These are phyloP conservation scores for Aphanoascus verrucosus DNA, from an alignment of 2,329 filamentous ascomycete genomes.

Conservation along the genomic window DNA sequence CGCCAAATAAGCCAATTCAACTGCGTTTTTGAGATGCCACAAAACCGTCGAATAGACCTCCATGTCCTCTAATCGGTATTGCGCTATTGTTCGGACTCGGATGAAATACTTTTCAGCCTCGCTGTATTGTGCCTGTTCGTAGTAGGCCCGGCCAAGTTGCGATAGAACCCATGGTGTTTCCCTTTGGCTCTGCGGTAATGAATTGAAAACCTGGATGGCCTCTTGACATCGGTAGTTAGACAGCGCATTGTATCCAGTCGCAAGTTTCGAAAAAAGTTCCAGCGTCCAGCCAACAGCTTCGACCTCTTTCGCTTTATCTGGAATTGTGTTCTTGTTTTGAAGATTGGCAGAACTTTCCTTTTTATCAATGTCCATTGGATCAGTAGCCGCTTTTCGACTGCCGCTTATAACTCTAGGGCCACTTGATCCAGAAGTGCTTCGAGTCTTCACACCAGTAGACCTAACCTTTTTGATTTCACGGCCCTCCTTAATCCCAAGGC, in stretches of 20 bases:
- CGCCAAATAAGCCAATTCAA: slow-evolving; percentile 80
- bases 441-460: slow-evolving; percentile 60
- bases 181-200: slow-evolving; percentile 61
- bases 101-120: slow-evolving; percentile 82
- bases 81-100: slow-evolving; percentile 65
- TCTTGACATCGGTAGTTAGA: slow-evolving; percentile 69
- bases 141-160: slow-evolving; percentile 80
- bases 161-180: slow-evolving; percentile 90
- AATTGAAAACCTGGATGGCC: slow-evolving; percentile 61
- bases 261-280: slow-evolving; percentile 71
- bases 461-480: slow-evolving; percentile 77
- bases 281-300: slow-evolving; percentile 68
- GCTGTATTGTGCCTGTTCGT: slow-evolving; percentile 75
- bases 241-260: slow-evolving; percentile 65
- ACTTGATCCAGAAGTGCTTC: slow-evolving; percentile 53
- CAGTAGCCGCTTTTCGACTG: slow-evolving; percentile 66
- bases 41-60: slow-evolving; percentile 96
- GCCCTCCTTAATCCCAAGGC: slow-evolving; percentile 50
- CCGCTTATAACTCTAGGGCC: slow-evolving; percentile 83
- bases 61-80: slow-evolving; percentile 83
- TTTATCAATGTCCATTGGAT: slow-evolving; percentile 57
- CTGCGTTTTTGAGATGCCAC: slow-evolving; percentile 93
- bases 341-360: slow-evolving; percentile 43
- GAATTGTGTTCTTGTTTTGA: slow-evolving; percentile 24
- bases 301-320: slow-evolving; percentile 54